Base-by-base conservation (phyloP, 441 rosid species). In the Dalechampia spathulata region DNA sequence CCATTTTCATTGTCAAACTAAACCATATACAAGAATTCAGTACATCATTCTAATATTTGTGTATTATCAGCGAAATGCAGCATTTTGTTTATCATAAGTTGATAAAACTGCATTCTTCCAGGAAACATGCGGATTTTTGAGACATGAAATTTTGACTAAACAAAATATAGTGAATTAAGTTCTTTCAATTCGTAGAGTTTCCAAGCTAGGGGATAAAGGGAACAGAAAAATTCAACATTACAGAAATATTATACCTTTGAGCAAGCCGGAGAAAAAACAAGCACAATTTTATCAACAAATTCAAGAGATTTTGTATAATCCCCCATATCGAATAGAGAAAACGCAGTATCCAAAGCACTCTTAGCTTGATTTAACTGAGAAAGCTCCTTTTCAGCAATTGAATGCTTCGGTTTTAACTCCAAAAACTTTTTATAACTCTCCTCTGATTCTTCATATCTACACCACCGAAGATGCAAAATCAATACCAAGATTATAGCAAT, bases 361-460 rank as follows among this genome's bases (percentile, higher is more conserved):
- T 68, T 75, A 46, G 99, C 97, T 72, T 93, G 97, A 61, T 72
- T 72, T 49, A 85, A 72, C 60, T 93, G 99, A 69, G 93, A 85
- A 48, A 93, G 96, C 73, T 93, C 97, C 72, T 87, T 93, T 57
- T 90, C 91, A 6, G 93, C 96, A 54, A 67, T 67, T 0, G 75
- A 62, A 64, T 87, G 76, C 60, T 87, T 81, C 16, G 95, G 90
- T 62, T 73, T 83, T 27, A 79, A 62, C 73, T 85, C 90, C 69
- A 93, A 64, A 66, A 75, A 78, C 59, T 78, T 82, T 34, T 58
- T 83, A 62, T 90, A 93, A 64, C 74, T 82, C 62, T 51, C 49
- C 60, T 93, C 99, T 47, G 97, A 83, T 60, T 85, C 95, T 65
- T 87, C 90, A 61, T 83, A 93, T 76, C 97, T 93, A 74, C 69